These are phyloP conservation scores for Mrakia hoshinonis DNA, from an alignment of 768 basidiomycete species.

Conservation along the genomic window DNA sequence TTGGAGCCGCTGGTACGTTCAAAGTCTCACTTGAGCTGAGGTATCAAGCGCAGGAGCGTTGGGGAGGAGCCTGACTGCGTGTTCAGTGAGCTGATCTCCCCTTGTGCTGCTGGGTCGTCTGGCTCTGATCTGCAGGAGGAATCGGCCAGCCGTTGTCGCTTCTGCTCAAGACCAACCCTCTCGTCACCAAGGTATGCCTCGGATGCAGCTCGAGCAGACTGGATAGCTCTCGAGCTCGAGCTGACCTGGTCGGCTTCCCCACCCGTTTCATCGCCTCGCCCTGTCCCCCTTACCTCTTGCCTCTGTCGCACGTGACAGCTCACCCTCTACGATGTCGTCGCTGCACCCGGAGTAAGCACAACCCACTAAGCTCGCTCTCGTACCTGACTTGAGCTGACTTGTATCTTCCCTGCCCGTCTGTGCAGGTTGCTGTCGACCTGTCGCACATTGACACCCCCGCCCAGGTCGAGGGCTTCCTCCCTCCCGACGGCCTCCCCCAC, in stretches of 20 bases:
- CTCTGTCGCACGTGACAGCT: conserved; percentile 43
- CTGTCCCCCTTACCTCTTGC: neutral
- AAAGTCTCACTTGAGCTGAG: neutral
- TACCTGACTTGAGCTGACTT: neutral
- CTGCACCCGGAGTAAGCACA: conserved; percentile 69
- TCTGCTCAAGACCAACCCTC: conserved; percentile 83
- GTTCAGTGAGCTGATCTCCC: neutral
- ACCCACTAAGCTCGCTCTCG: neutral
- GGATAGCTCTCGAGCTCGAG: neutral
- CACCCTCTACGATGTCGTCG: conserved; percentile 87
- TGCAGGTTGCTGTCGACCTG: conserved; percentile 76
- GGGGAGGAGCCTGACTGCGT: too few relatives aligned
- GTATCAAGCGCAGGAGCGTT: neutral
- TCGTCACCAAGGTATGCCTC: conserved; percentile 52
- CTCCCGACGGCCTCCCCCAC: conserved; percentile 59
- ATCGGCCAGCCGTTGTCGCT: conserved; percentile 96
- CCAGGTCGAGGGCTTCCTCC: conserved; percentile 51
- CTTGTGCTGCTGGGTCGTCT: neutral
- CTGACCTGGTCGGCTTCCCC: neutral
- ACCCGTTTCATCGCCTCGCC: conserved; percentile 22
- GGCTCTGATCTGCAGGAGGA: conserved; percentile 48
- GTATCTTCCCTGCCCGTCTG: neutral
- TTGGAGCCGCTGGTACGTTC: conserved; percentile 29
- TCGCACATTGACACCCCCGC: conserved; percentile 83
- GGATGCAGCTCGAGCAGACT: neutral